These are phyloP conservation scores for Globisporangium paddicum DNA, from an alignment of 352 stramenopile species.

Conservation along the genomic window DNA sequence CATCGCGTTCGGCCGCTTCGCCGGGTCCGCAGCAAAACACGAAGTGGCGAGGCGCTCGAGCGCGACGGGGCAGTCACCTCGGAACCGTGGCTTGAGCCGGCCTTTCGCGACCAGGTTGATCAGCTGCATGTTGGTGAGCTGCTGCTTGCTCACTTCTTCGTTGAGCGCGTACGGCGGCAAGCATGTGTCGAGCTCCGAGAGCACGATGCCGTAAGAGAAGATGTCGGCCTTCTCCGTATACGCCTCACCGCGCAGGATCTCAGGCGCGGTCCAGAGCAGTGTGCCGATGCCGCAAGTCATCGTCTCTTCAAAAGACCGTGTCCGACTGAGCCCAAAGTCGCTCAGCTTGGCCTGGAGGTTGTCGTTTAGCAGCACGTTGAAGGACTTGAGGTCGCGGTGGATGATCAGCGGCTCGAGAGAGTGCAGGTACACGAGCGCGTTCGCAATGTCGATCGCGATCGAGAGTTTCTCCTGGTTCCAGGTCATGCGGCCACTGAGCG, in stretches of 20 bases:
- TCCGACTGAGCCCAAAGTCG: slow-evolving; percentile 46
- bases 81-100: slow-evolving; percentile 14
- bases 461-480: slow-evolving; percentile 27
- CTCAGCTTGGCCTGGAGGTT: slow-evolving; percentile 67
- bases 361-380: slow-evolving; percentile 25
- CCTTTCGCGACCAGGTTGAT: slow-evolving; percentile 25
- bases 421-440: slow-evolving; percentile 13
- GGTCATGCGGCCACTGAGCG: slow-evolving; percentile 14
- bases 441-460: slow-evolving; percentile 30
- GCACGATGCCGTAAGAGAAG: slow-evolving; percentile 33
- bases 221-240: slow-evolving; percentile 39
- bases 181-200: slow-evolving; percentile 30
- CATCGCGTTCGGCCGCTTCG: slow-evolving; percentile 18
- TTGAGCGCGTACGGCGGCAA: slow-evolving; percentile 31
- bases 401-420: slow-evolving; percentile 7
- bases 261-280: slow-evolving; percentile 40
- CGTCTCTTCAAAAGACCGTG: slow-evolving; percentile 27
- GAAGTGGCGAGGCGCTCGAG: slow-evolving; percentile 13
- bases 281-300: slow-evolving; percentile 40
- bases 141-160: slow-evolving; percentile 14
- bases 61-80: slow-evolving; percentile 7
- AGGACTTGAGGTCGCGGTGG: slow-evolving; percentile 15
- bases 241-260: slow-evolving; percentile 39
- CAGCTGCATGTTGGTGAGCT: slow-evolving; percentile 25
- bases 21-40: slow-evolving; percentile 12